Percentiles rank a stretch among this genome's conserved stretches.
Conservation (phyloP, 1,284 basidiomycete species). For the Puccinia triticina region DNA sequence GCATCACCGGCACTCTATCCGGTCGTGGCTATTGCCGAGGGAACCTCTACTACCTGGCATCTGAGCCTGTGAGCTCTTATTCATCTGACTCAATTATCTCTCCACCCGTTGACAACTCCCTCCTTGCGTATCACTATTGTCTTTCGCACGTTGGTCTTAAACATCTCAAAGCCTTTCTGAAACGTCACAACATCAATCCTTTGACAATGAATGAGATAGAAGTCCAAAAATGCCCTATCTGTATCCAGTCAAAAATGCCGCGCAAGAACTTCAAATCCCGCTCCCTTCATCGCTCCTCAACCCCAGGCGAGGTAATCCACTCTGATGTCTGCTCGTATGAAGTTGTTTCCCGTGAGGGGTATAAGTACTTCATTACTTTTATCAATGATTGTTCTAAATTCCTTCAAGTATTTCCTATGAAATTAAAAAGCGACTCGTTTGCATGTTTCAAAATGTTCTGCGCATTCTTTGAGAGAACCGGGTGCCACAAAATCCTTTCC, state of each 20-base stretch:
- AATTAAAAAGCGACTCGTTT: not conserved
- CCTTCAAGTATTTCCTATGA: not conserved
- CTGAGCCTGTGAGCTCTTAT: no score
- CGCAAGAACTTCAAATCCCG: not conserved
- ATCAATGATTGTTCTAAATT: not conserved
- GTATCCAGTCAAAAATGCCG: constrained; percentile 1
- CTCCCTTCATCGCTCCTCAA: not conserved
- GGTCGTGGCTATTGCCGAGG: no score
- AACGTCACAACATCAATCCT: not conserved
- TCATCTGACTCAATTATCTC: no score
- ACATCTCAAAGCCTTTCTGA: not conserved
- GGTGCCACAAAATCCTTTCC: constrained; percentile 37
- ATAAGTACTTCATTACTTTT: not conserved
- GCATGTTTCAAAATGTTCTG: constrained; percentile 59
- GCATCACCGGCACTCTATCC: no score
- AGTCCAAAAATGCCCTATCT: not conserved
- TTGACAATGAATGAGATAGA: not conserved
- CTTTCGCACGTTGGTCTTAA: not conserved
- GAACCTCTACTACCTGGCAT: no score
- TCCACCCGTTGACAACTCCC: no score
- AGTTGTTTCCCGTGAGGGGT: not conserved
- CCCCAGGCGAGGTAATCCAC: not conserved
- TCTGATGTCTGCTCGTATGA: not conserved
- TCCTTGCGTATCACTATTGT: not conserved
- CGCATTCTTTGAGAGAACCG: constrained; percentile 55